Evolutionary conservation across 371 early-diverging fungal genomes (phyloP), one percentile per base, ranked within the genome.

Genomic region (Mortierella sp.): DNA sequence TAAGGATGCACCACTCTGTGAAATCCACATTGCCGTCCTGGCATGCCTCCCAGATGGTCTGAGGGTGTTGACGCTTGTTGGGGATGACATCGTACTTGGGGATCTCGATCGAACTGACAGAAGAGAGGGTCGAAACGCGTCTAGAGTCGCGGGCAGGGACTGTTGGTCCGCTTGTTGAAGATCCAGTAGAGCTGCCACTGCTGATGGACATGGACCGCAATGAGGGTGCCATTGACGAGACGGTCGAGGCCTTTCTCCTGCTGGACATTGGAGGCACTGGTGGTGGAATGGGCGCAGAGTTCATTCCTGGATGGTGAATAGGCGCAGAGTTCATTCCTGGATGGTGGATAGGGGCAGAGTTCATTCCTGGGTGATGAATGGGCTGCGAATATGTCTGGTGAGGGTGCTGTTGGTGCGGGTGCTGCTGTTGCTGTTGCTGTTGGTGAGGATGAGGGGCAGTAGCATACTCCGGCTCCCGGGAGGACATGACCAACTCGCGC

Each of bases 191-290:
- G 55, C 81, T 85, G 19, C 86, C 82, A 26, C 86, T 85, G 72
- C 84, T 84, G 48, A 85, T 81, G 10, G 86, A 85, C 86, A 85
- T 85, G 43, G 86, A 85, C 0, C 86, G 76, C 50, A 71, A 71
- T 0, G 86, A 81, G 0, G 86, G 86, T 13, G 76, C 79, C 26
- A 75, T 69, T 4, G 84, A 77, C 2, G 84, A 83, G 31, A 80
- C 84, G 0, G 86, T 71, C 37, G 86, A 85, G 79, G 81, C 79
- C 54, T 85, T 85, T 54, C 86, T 72, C 19, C 86, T 67, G 13
- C 78, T 79, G 24, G 82, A 75, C n/a, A 78, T 69, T 10, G 86
- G 79, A 1, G 82, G 86, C 26, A 73, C 43, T 44, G 80, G 80
- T 31, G 79, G 80, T 5, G 83, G 71, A 1, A 74, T 19, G 1